Base-by-base conservation (phyloP, 257 asterid species). In the Solanum corneliomulleri region DNA sequence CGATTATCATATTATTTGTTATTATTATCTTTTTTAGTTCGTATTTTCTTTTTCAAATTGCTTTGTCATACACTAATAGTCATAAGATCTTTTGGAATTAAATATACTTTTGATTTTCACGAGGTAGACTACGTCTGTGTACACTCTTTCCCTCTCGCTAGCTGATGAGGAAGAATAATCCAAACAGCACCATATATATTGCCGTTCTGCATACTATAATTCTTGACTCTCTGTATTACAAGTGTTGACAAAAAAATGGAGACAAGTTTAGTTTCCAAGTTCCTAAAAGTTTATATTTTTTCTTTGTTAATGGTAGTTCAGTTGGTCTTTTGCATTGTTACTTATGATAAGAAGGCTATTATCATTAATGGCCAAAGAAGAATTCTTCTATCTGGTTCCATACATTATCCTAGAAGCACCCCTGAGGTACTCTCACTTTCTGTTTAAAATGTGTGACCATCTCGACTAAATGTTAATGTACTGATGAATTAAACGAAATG, bases 401-500 rank as follows among this genome's bases (percentile, higher is more conserved):
- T 93, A 90, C 97, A 94, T 87, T 94, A 94, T 84, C 95, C 97
- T 23, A 93, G 97, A 90, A 94, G 97, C 88, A 93, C 96, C 62
- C 97, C 97, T 90, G 95, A 94, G 88, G 97, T 93, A 89, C 52
- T 76, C 86, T 29, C 82, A 52, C 25, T 31, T 42, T n/a, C 1
- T 74, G 68, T 35, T 35, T 76, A 9, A 77, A 62, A 47, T 10
- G 56, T 70, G 44, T 21, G 84, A 21, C 56, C 56, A 75, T 75
- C 56, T 52, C 10, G 35, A 13, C 72, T 83, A 64, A 83, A 27
- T 42, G 23, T 42, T 58, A 42, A 23, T 27, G 11, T 44, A 33
- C 16, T 39, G 64, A 66, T 58, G 82, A 70, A n/a, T 75, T 35
- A 7, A 35, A 49, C 47, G 66, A 87, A 80, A 80, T 90, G 87